Percentiles rank a stretch among this genome's conserved stretches.
Evolutionary conservation across 2,329 filamentous ascomycete species (phyloP).

Genomic region (Colletotrichum euphorbiae): DNA sequence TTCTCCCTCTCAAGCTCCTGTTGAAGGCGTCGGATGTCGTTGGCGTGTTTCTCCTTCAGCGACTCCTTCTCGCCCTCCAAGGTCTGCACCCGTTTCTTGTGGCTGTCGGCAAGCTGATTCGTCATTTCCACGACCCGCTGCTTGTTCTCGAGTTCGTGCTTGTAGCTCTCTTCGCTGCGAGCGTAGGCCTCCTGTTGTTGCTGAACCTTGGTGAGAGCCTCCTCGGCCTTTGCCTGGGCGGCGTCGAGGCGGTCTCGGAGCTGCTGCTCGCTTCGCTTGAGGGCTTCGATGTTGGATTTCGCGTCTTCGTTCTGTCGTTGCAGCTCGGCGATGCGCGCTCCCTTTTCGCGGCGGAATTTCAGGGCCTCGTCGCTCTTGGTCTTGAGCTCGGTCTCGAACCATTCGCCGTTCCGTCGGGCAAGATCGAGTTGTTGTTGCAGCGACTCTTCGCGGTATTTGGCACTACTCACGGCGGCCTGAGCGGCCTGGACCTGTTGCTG

Average conservation of each 20-base stretch:
- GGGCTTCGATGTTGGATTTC: constrained; percentile 78
- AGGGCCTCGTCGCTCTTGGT: constrained; percentile 88
- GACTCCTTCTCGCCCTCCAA: constrained; percentile 72
- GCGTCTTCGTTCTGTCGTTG: constrained; percentile 91
- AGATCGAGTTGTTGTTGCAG: constrained; percentile 91
- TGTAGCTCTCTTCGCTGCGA: constrained; percentile 86
- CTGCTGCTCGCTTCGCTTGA: constrained; percentile 83
- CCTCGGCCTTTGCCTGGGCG: constrained; percentile 87
- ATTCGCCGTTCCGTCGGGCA: constrained; percentile 90
- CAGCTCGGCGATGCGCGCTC: constrained; percentile 86
- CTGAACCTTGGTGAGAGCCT: constrained; percentile 83
- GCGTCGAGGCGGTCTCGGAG: constrained; percentile 86
- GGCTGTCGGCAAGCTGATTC: constrained; percentile 78
- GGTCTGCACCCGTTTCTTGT: constrained; percentile 76
- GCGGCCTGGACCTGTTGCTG: constrained; percentile 88
- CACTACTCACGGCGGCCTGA: constrained; percentile 81
- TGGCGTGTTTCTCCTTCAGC: constrained; percentile 73
- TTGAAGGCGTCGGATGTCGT: constrained; percentile 66
- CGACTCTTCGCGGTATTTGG: constrained; percentile 91
- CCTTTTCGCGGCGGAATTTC: constrained; percentile 95
- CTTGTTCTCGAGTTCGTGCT: constrained; percentile 85
- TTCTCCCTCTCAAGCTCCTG: constrained; percentile 68
- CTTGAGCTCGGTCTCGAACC: constrained; percentile 91
- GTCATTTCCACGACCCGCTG: constrained; percentile 86
- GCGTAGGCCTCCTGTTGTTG: constrained; percentile 86